Conservation (phyloP, 192 early-diverging fungal species). For the Lunasporangiospora selenospora region DNA sequence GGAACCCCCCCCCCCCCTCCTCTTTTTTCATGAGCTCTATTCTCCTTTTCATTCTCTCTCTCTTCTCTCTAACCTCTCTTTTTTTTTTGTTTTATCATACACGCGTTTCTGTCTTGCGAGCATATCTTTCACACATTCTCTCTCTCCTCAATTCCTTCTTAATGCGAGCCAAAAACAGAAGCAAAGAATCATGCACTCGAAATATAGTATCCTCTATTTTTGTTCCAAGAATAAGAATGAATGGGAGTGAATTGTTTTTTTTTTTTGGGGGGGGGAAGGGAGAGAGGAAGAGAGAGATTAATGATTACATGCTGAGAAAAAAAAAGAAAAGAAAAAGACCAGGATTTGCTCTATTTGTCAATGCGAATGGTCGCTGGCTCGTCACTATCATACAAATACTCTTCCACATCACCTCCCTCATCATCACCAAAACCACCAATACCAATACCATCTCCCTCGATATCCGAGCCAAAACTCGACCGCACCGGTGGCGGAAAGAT, state of each 20-base stretch:
- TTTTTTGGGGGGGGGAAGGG: neutral
- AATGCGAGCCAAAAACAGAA: no score
- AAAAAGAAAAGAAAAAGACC: neutral
- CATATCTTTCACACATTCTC: neutral
- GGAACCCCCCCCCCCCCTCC: constrained; percentile 69
- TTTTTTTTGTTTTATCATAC: neutral
- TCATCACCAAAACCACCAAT: no score
- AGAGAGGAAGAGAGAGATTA: neutral
- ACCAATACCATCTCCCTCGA: no score
- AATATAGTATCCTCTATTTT: no score
- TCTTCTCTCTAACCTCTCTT: neutral
- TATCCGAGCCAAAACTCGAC: no score
- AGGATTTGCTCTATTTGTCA: neutral
- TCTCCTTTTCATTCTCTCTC: neutral
- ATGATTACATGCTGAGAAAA: neutral
- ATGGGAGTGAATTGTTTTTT: constrained; percentile 2
- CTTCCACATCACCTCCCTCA: constrained; percentile 23
- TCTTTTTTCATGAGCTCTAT: constrained; percentile 1
- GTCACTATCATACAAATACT: constrained; percentile 44
- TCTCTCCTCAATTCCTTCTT: no score
- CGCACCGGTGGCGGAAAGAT: no score
- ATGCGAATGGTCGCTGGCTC: constrained; percentile 35
- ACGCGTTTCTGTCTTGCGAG: no score
- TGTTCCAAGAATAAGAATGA: no score
- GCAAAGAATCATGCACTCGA: no score